Evolutionary conservation across 164 flowering plant genomes (phyloP).

Genomic region (Amborella trichopoda): DNA sequence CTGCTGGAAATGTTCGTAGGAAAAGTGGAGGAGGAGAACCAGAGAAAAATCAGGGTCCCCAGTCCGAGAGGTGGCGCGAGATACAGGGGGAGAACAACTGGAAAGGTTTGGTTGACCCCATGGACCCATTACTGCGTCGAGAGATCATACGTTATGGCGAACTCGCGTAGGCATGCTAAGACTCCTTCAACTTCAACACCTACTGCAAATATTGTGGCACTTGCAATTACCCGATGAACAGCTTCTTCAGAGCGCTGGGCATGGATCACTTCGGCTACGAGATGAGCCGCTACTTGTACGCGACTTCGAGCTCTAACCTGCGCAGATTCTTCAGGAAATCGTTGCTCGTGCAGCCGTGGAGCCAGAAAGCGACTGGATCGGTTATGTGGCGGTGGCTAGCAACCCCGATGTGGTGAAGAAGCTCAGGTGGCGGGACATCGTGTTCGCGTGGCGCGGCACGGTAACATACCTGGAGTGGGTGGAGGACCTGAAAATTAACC

Average conservation of each 20-base stretch:
- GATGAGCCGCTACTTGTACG: conserved; percentile 48
- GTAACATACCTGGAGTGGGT: conserved; percentile 77
- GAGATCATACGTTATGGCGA: conserved; percentile 74
- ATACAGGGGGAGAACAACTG: conserved; percentile 52
- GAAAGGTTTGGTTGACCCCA: conserved; percentile 56
- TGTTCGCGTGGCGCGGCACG: conserved; percentile 75
- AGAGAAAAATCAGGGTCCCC: too few relatives aligned
- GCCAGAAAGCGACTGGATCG: conserved; percentile 82
- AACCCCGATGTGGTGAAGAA: conserved; percentile 9
- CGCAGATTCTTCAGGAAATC: conserved; percentile 69
- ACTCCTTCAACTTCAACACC: conserved; percentile 71
- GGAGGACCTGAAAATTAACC: conserved; percentile 40
- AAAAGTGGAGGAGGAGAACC: too few relatives aligned
- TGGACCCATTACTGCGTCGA: conserved; percentile 37
- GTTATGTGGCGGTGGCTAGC: conserved; percentile 46
- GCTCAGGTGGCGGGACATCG: conserved; percentile 61
- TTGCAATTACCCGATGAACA: conserved; percentile 38
- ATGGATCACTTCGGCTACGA: conserved; percentile 37
- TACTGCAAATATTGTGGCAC: conserved; percentile 65
- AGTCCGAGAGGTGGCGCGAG: conserved; percentile 36
- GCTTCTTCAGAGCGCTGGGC: conserved; percentile 42
- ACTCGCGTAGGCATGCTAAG: conserved; percentile 65
- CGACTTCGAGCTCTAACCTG: conserved; percentile 65
- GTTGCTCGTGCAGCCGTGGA: conserved; percentile 37
- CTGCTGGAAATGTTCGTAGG: too few relatives aligned